A percentile compares a stretch with the other conserved stretches of the same genome.
These are phyloP conservation scores for Arthroderma sp. DNA, from an alignment of 2,329 filamentous ascomycete genomes.

Conservation along the genomic window DNA sequence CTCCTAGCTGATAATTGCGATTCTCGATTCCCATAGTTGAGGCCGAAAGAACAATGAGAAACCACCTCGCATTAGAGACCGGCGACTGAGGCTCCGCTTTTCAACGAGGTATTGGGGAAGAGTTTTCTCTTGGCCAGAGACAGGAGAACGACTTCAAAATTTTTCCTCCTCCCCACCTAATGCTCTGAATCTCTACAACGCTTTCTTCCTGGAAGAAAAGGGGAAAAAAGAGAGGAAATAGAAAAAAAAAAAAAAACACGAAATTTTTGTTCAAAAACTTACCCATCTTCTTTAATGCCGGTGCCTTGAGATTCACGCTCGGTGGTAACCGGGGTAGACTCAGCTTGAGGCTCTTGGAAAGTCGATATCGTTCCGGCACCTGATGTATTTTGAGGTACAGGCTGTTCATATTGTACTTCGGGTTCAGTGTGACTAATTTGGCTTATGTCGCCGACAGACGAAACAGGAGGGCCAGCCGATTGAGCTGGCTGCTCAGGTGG, in stretches of 20 bases:
- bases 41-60: too few species aligned
- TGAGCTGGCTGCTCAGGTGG: background rate
- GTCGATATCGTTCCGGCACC: background rate
- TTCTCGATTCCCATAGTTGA: too few species aligned
- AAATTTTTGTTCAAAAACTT: conserved; percentile 37
- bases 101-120: too few species aligned
- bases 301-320: conserved; percentile 27
- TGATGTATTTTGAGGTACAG: background rate
- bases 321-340: conserved; percentile 8
- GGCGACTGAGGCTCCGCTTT: too few species aligned
- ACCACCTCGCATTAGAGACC: too few species aligned
- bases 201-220: conserved; percentile 1
- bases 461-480: too few species aligned
- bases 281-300: conserved; percentile 79
- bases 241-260: background rate
- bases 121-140: too few species aligned
- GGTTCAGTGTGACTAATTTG: background rate
- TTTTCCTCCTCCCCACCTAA: too few species aligned
- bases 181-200: too few species aligned
- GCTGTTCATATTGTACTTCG: background rate
- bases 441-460: too few species aligned
- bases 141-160: background rate
- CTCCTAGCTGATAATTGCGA: too few species aligned
- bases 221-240: background rate
- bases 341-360: background rate